Evolutionary conservation across 1,284 basidiomycete species (phyloP), one percentile per base, ranked within the genome.

Genomic region (Ceratobasidium sp.): DNA sequence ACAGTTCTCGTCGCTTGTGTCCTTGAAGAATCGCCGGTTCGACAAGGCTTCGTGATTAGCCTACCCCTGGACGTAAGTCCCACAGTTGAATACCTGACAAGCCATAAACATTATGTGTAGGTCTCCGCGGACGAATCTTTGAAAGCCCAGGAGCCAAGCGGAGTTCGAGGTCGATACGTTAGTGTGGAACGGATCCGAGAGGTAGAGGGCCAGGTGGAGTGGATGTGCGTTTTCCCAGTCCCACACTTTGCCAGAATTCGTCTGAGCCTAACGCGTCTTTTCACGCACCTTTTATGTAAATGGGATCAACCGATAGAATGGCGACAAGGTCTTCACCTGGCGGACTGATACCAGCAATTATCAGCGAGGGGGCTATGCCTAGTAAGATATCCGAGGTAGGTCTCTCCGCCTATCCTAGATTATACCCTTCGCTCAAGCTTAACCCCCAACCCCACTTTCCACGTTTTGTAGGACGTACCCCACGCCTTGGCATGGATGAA

Each of bases 401-500:
- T 0, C 29, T 31, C n/a, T n/a, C n/a, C 11, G 36, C 11, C 36
- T 11, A 4, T 41, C 36, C 36, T 41, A 41, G 36, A 11, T 5
- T 5, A 41, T 41, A 41, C 36, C 2, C 64, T 33, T 41, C 31
- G 29, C n/a, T 33, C 36, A 11, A 41, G 36, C 36, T 41, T 41
- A 41, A 41, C n/a, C n/a, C n/a, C n/a, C n/a, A 41, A 4, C 36
- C 36, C 36, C 11, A 5, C 6, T 11, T 11, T 41, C 36, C 44
- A 6, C 5, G 11, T 57, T n/a, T 3, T 29, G 24, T 31, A 72
- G 69, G 69, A 72, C n/a, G 69, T 72, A 17, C 69, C 69, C 7
- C 69, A 72, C 47, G 69, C 51, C 14, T 44, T 72, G 1, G 69
- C 24, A 1, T 72, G 69, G 69, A 45, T 72, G 2, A 62, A 72